Conservation (phyloP, 495 filamentous ascomycete species). For the Entonaema liquescens region DNA sequence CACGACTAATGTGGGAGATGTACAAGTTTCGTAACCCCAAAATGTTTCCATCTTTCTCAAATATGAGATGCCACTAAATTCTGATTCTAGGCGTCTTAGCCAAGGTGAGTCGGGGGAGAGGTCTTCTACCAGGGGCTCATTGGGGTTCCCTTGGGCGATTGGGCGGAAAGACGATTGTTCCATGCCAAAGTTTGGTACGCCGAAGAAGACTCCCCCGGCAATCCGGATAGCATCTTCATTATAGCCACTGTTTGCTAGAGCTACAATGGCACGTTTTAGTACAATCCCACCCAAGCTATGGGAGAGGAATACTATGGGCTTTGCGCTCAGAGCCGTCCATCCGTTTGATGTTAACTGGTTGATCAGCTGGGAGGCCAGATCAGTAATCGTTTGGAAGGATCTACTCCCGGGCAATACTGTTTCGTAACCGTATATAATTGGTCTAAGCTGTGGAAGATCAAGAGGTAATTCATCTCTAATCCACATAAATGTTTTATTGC, state of each 20-base stretch:
- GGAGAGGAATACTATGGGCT: slow-evolving; percentile 44
- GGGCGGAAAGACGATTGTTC: too few species aligned
- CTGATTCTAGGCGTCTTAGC: slow-evolving; percentile 33
- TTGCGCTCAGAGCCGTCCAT: slow-evolving; percentile 12
- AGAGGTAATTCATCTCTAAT: background rate
- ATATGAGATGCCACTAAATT: slow-evolving; percentile 14
- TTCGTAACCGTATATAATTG: background rate
- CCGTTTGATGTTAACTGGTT: slow-evolving; percentile 8
- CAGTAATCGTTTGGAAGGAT: slow-evolving; percentile 4
- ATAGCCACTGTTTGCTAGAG: slow-evolving; percentile 1
- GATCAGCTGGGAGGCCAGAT: slow-evolving; percentile 15
- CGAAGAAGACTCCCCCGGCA: too few species aligned
- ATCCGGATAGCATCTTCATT: slow-evolving; percentile 27
- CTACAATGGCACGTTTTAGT: slow-evolving; percentile 31
- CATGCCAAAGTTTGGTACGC: too few species aligned
- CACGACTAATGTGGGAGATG: slow-evolving; percentile 19
- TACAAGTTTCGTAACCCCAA: slow-evolving; percentile 31
- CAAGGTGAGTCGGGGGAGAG: slow-evolving; percentile 17
- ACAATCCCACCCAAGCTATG: slow-evolving; percentile 51
- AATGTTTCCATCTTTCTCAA: background rate
- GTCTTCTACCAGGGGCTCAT: too few species aligned
- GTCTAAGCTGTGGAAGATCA: too few species aligned
- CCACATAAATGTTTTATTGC: slow-evolving; percentile 34
- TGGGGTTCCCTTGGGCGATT: too few species aligned
- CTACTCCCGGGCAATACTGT: background rate